A percentile compares a stretch with the other conserved stretches of the same genome.
phyloP scores from a whole-genome alignment of 306 rosid genomes.

The Cucumis cinereus region DNA sequence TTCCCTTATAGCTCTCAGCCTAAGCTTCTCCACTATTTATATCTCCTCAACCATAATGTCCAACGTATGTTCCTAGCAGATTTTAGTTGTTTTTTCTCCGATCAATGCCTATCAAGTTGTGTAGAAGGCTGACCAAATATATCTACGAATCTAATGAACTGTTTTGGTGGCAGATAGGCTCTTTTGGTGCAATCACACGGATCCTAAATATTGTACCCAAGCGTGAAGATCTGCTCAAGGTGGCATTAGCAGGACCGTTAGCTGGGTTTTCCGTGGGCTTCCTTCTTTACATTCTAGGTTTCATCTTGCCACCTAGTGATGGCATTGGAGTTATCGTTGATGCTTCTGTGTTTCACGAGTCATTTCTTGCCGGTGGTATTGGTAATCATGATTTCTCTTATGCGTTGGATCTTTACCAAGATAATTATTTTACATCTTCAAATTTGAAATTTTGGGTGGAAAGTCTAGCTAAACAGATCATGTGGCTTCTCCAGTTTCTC shows the following conservation, averaged over 20 bases:
- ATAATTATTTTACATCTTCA: background rate
- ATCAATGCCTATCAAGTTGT: background rate
- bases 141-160: constrained; percentile 30
- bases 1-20: background rate
- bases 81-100: background rate
- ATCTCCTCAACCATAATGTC: background rate
- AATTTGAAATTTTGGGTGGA: background rate
- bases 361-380: constrained; percentile 82
- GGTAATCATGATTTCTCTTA: constrained; percentile 39
- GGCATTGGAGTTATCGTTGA: constrained; percentile 77
- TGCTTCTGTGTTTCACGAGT: constrained; percentile 91
- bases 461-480: background rate
- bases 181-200: constrained; percentile 93
- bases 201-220: constrained; percentile 73
- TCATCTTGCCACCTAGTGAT: constrained; percentile 78
- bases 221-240: constrained; percentile 89
- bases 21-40: background rate
- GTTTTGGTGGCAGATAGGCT: constrained; percentile 97
- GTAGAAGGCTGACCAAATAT: background rate
- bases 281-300: constrained; percentile 70
- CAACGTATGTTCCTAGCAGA: background rate
- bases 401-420: background rate
- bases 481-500: constrained; percentile 1
- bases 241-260: constrained; percentile 89
- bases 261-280: constrained; percentile 83